A percentile compares a stretch with the other conserved stretches of the same genome.
These are phyloP conservation scores for Puccinia hordei DNA, from an alignment of 1,284 basidiomycete species.

Conservation along the genomic window DNA sequence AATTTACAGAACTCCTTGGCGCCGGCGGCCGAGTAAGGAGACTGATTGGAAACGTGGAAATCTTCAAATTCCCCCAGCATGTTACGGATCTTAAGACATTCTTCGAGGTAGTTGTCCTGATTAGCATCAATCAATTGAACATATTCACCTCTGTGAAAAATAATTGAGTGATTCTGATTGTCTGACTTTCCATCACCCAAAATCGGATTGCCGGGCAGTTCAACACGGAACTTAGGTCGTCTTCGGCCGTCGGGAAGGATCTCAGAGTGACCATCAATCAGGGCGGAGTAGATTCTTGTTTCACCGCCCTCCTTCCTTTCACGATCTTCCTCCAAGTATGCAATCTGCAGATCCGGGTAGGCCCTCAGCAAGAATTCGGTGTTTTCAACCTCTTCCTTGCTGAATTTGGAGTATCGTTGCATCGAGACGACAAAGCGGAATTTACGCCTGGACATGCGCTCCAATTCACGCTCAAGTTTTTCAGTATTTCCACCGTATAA, in stretches of 20 bases:
- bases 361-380: constrained; percentile 96
- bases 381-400: constrained; percentile 98
- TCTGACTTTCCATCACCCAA: constrained; percentile 98
- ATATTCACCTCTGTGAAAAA: constrained; percentile 99
- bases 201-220: constrained; percentile 97
- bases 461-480: constrained; percentile 91
- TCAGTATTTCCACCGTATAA: constrained; percentile 96
- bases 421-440: constrained; percentile 99
- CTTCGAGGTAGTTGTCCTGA: constrained; percentile 99
- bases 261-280: constrained; percentile 97
- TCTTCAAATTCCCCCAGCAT: constrained; percentile 98
- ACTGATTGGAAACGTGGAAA: constrained; percentile 79
- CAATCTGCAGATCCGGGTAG: constrained; percentile 98
- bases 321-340: constrained; percentile 95
- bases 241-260: constrained; percentile 84
- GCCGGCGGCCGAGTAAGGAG: constrained; percentile 82
- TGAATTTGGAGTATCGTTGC: constrained; percentile 99
- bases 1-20: constrained; percentile 69
- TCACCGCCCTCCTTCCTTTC: constrained; percentile 89
- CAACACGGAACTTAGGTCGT: constrained; percentile 95
- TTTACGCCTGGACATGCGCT: constrained; percentile 95
- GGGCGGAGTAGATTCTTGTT: constrained; percentile 87
- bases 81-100: constrained; percentile 98
- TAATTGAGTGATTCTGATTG: constrained; percentile 99
- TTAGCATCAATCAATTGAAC: constrained; percentile 98